phyloP scores from a whole-genome alignment of 768 basidiomycete genomes.

The Kwoniella mangroviensis region DNA sequence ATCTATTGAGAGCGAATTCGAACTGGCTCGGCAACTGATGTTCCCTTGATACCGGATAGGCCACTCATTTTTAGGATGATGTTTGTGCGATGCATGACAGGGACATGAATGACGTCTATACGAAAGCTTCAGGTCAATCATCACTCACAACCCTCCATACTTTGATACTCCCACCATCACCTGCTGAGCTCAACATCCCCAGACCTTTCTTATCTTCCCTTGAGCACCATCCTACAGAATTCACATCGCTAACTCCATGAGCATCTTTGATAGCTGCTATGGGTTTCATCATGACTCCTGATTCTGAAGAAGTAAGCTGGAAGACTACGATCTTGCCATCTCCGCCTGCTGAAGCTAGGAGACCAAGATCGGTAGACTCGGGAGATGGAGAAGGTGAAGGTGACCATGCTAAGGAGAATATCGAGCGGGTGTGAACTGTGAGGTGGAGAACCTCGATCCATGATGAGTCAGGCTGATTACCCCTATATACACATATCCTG shows the following conservation, averaged over 20 bases:
- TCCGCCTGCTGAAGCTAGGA: conserved; percentile 82
- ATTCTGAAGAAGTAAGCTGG: conserved; percentile 63
- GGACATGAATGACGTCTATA: background rate
- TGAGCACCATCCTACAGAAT: conserved; percentile 82
- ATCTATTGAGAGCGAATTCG: no score
- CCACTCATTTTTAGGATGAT: no score
- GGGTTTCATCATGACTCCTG: conserved; percentile 49
- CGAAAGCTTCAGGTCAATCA: background rate
- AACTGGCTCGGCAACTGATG: no score
- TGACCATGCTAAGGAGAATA: conserved; percentile 47
- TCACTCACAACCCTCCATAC: conserved; percentile 68
- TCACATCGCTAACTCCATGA: conserved; percentile 84
- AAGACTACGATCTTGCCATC: conserved; percentile 85
- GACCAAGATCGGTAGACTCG: conserved; percentile 63
- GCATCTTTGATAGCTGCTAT: conserved; percentile 68
- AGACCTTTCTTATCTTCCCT: conserved; percentile 63
- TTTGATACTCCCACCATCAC: conserved; percentile 80
- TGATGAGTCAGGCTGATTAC: conserved; percentile 42
- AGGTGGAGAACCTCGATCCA: conserved; percentile 40
- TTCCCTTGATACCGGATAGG: no score
- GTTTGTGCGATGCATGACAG: background rate
- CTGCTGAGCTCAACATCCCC: conserved; percentile 76
- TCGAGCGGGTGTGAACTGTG: conserved; percentile 43
- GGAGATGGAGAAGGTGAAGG: conserved; percentile 12
- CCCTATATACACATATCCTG: conserved; percentile 22